Percentiles rank a stretch among this genome's conserved stretches.
These are phyloP conservation scores for Podospora didyma DNA, from an alignment of 495 filamentous ascomycete species.

Conservation along the genomic window DNA sequence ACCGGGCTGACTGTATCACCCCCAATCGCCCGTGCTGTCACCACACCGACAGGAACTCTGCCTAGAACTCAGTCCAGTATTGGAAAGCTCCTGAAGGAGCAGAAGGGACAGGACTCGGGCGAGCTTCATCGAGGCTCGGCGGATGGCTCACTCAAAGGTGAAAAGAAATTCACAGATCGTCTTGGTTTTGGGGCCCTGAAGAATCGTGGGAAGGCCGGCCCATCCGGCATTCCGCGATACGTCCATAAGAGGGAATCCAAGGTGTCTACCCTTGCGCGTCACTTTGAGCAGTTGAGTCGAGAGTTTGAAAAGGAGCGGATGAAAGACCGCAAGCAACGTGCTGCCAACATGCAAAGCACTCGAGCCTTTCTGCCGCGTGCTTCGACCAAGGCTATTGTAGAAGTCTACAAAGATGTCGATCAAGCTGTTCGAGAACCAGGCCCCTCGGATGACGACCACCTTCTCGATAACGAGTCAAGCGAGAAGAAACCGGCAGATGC, in stretches of 20 bases:
- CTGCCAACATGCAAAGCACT: conserved; percentile 73
- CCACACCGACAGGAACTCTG: conserved; percentile 53
- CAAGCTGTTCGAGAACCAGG: conserved; percentile 86
- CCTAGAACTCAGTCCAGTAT: conserved; percentile 30
- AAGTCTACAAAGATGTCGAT: conserved; percentile 88
- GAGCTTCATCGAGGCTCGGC: conserved; percentile 25
- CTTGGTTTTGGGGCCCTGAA: conserved; percentile 60
- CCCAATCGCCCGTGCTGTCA: conserved; percentile 64
- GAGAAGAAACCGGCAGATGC: conserved; percentile 14
- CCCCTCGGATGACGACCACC: conserved; percentile 61
- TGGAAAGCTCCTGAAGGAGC: conserved; percentile 32
- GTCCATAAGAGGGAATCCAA: conserved; percentile 65
- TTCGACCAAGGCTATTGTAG: conserved; percentile 92
- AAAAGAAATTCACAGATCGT: conserved; percentile 70
- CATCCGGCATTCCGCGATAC: conserved; percentile 87
- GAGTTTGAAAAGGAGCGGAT: conserved; percentile 95
- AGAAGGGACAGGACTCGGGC: conserved; percentile 27
- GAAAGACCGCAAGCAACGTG: conserved; percentile 75
- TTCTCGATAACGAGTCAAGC: conserved; percentile 16
- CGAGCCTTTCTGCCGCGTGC: conserved; percentile 79
- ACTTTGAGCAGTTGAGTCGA: conserved; percentile 92
- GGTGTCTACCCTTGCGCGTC: conserved; percentile 84
- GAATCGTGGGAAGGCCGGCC: conserved; percentile 49
- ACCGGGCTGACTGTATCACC: conserved; percentile 51
- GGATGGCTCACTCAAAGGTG: conserved; percentile 43